These are phyloP conservation scores for Phytophthora hybrid DNA, from an alignment of 352 stramenopile species.

Conservation along the genomic window DNA sequence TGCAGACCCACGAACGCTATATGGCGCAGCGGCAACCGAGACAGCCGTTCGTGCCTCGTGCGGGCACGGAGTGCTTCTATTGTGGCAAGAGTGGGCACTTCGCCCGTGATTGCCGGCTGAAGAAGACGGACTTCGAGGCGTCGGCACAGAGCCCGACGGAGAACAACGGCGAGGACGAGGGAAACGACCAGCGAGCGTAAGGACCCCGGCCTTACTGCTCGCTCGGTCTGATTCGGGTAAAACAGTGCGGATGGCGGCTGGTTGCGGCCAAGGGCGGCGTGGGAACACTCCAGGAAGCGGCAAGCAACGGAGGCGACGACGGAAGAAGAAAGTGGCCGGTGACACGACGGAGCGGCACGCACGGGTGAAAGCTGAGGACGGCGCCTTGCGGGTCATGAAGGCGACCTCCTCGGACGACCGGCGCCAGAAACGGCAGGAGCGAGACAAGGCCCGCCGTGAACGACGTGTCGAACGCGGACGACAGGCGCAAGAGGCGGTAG, in stretches of 20 bases:
- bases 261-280: neutral
- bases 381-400: too few relatives aligned
- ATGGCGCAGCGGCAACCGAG: neutral
- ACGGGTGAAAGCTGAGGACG: neutral
- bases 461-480: neutral
- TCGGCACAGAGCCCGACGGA: neutral
- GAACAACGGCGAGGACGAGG: neutral
- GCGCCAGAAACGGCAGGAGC: neutral
- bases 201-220: neutral
- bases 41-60: neutral
- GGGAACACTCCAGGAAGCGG: neutral
- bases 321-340: neutral
- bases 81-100: conserved; percentile 1
- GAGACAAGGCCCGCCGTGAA: neutral
- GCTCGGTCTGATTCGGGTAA: neutral
- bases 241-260: neutral
- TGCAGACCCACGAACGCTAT: neutral
- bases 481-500: too few relatives aligned
- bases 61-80: conserved; percentile 5
- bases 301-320: neutral
- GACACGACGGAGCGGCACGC: neutral
- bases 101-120: neutral
- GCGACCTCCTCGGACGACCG: too few relatives aligned
- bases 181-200: neutral
- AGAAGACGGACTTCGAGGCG: neutral